A percentile compares a stretch with the other conserved stretches of the same genome.
These are phyloP conservation scores for Hanseniaspora valbyensis DNA, from an alignment of 805 yeast genomes.

Conservation along the genomic window DNA sequence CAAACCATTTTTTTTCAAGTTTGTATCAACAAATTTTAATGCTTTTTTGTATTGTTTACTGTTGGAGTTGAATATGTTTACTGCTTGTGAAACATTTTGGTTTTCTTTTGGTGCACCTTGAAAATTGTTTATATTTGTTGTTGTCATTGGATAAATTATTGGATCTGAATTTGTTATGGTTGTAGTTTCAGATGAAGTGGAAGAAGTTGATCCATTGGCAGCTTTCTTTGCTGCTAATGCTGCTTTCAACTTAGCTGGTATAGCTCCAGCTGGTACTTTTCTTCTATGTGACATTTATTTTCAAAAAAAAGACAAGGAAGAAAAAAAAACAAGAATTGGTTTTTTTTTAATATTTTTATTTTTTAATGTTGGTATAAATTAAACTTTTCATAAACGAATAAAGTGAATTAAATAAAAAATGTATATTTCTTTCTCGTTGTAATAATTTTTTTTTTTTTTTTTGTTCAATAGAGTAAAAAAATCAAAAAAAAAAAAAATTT, in stretches of 20 bases:
- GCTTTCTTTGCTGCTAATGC: conserved; percentile 14
- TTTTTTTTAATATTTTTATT: too few relatives aligned
- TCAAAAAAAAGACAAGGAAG: background rate
- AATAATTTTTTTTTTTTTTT: too few relatives aligned
- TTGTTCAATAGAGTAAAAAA: too few relatives aligned
- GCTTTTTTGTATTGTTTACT: conserved; percentile 76
- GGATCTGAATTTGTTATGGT: background rate
- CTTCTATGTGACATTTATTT: conserved; percentile 11
- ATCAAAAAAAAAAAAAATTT: too few relatives aligned
- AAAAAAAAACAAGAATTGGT: too few relatives aligned
- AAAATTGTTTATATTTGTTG: conserved; percentile 3
- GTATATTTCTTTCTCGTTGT: too few relatives aligned
- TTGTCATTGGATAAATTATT: conserved; percentile 4
- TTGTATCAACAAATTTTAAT: conserved; percentile 58
- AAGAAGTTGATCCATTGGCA: background rate
- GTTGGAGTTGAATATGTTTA: conserved; percentile 60
- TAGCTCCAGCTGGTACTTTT: conserved; percentile 11
- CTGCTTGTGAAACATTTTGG: conserved; percentile 64
- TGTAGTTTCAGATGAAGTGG: background rate
- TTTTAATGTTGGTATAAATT: too few relatives aligned
- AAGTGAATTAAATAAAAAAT: too few relatives aligned
- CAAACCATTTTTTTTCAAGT: conserved; percentile 61
- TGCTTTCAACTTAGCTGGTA: conserved; percentile 13
- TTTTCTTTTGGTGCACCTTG: conserved; percentile 49
- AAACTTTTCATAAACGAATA: too few relatives aligned